A percentile compares a stretch with the other conserved stretches of the same genome.
These are phyloP conservation scores for Akanthomyces uredinophilus DNA, from an alignment of 2,329 filamentous ascomycete genomes.

Conservation along the genomic window DNA sequence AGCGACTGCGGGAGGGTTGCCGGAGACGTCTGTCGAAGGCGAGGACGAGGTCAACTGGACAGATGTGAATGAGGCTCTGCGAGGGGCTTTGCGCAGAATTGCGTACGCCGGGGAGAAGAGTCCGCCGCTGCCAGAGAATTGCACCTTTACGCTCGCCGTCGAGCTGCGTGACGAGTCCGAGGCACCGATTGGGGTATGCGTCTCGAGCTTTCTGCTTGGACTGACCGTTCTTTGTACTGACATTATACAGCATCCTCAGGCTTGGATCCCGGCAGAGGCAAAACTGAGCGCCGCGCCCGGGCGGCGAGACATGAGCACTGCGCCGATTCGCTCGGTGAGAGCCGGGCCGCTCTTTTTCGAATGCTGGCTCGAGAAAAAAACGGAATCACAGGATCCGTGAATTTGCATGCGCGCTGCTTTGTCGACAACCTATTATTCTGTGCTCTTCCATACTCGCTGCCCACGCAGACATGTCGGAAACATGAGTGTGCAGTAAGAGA, in stretches of 20 bases:
- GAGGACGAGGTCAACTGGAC: constrained; percentile 41
- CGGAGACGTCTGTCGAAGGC: constrained; percentile 7
- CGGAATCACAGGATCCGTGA: background rate
- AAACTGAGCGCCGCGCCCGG: constrained; percentile 18
- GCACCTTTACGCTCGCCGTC: constrained; percentile 71
- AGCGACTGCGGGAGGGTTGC: background rate
- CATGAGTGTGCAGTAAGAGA: background rate
- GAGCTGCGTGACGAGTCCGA: constrained; percentile 60
- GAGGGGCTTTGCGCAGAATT: constrained; percentile 60
- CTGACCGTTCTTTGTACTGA: constrained; percentile 1
- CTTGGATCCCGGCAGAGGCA: constrained; percentile 54
- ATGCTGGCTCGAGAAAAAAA: constrained; percentile 56
- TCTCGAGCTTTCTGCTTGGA: background rate
- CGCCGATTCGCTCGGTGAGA: constrained; percentile 47
- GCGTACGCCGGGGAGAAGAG: constrained; percentile 55
- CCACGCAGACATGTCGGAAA: background rate
- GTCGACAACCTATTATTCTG: background rate
- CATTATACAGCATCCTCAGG: constrained; percentile 47
- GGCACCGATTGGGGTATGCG: constrained; percentile 53
- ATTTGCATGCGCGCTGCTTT: background rate
- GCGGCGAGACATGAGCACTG: constrained; percentile 20
- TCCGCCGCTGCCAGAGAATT: constrained; percentile 53
- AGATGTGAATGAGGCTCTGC: constrained; percentile 67
- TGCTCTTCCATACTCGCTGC: background rate
- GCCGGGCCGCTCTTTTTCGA: constrained; percentile 60